A percentile compares a stretch with the other conserved stretches of the same genome.
Evolutionary conservation across 257 asterid genomes (phyloP).

Genomic region (Fraxinus pennsylvanica): DNA sequence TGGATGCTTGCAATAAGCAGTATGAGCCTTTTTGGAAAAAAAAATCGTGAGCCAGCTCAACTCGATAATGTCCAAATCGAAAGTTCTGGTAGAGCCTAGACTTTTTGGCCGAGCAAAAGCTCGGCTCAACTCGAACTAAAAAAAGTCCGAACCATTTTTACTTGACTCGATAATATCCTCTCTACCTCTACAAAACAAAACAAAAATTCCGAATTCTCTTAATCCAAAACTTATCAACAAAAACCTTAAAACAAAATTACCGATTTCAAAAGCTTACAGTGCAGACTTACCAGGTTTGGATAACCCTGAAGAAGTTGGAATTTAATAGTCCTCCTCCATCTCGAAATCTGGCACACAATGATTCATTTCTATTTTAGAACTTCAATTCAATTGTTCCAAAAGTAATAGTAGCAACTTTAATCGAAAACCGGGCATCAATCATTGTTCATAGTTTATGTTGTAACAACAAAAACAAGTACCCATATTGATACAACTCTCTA

Average conservation of each 20-base stretch:
- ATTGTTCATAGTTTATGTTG: neutral
- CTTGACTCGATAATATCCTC: conserved; percentile 8
- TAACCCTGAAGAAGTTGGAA: conserved; percentile 14
- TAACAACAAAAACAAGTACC: neutral
- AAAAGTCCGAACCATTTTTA: too few species aligned
- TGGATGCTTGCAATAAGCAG: too few species aligned
- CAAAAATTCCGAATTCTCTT: neutral
- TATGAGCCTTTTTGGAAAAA: too few species aligned
- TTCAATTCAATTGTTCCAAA: neutral
- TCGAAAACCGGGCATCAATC: neutral
- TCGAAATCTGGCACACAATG: conserved; percentile 26
- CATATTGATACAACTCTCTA: neutral
- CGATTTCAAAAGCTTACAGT: neutral
- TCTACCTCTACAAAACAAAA: neutral
- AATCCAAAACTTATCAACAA: neutral
- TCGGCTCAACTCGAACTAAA: too few species aligned
- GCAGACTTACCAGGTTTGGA: conserved; percentile 18
- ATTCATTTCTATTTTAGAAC: conserved; percentile 12
- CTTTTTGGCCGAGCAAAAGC: too few species aligned
- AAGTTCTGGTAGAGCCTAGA: too few species aligned
- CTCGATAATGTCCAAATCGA: too few species aligned
- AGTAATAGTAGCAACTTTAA: neutral
- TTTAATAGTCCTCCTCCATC: conserved; percentile 16
- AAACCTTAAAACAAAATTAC: neutral
- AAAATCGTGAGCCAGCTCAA: too few species aligned